phyloP scores from a whole-genome alignment of 148 eudicot species.

The Spergularia marina region DNA sequence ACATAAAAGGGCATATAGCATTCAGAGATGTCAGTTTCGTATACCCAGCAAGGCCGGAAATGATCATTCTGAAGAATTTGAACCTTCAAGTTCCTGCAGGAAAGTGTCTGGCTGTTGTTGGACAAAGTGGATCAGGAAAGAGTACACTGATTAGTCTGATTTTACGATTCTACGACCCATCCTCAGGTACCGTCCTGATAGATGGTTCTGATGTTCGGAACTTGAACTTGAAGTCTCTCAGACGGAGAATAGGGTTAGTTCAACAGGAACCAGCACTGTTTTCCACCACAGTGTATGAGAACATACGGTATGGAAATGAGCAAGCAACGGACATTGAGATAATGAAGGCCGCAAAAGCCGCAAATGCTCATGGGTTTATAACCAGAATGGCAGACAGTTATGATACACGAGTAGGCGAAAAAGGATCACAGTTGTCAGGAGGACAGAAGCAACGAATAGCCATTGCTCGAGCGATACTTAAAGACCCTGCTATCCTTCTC shows the following conservation, averaged over 20 bases:
- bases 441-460: constrained; percentile 87
- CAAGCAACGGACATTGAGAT: constrained; percentile 65
- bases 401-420: constrained; percentile 56
- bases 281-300: constrained; percentile 68
- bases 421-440: constrained; percentile 67
- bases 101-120: constrained; percentile 63
- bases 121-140: constrained; percentile 82
- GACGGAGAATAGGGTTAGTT: constrained; percentile 54
- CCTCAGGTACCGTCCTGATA: constrained; percentile 41
- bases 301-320: constrained; percentile 58
- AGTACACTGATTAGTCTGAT: constrained; percentile 56
- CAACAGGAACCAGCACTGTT: constrained; percentile 80
- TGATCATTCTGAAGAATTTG: constrained; percentile 43
- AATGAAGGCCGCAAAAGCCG: constrained; percentile 63
- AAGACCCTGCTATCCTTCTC: constrained; percentile 60
- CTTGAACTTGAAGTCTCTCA: constrained; percentile 51
- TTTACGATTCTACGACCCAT: constrained; percentile 67
- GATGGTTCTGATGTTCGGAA: constrained; percentile 49
- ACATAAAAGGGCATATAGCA: constrained; percentile 52
- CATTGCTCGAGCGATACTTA: constrained; percentile 70
- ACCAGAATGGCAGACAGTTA: constrained; percentile 64
- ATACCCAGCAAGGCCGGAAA: constrained; percentile 64
- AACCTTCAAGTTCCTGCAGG: constrained; percentile 48
- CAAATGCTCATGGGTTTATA: constrained; percentile 70
- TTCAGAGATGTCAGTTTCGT: constrained; percentile 48